phyloP scores from a whole-genome alignment of 2,329 filamentous ascomycete genomes.

The Teratosphaeriaceae sp. region DNA sequence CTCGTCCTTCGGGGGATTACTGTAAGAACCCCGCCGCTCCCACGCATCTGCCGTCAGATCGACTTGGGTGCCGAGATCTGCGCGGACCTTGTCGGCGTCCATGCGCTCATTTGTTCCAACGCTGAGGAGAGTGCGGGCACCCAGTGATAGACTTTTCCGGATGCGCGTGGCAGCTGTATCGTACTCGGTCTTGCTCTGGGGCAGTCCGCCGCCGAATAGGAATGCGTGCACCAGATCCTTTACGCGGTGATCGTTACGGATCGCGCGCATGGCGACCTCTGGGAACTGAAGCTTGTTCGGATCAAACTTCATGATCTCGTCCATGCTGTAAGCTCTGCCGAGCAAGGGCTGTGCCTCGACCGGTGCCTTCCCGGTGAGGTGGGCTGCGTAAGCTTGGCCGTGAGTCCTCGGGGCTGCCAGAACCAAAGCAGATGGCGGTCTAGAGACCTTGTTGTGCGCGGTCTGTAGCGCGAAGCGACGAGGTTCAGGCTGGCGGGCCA shows the following conservation, averaged over 20 bases:
- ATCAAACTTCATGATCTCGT: constrained; percentile 11
- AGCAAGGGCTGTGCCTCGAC: neutral
- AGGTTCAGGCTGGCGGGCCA: neutral
- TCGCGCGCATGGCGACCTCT: constrained; percentile 5
- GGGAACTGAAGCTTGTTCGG: constrained; percentile 10
- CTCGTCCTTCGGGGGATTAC: neutral
- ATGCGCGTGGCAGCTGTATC: constrained; percentile 3
- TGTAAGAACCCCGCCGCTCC: constrained; percentile 4
- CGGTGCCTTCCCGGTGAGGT: neutral
- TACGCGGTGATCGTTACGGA: constrained; percentile 2
- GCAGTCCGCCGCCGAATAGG: constrained; percentile 1
- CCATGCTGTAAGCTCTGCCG: constrained; percentile 4
- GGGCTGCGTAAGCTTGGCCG: neutral
- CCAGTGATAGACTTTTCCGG: constrained; percentile 7
- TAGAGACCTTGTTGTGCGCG: neutral
- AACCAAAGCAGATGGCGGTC: neutral
- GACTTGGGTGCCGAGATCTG: constrained; percentile 1
- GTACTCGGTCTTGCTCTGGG: constrained; percentile 1
- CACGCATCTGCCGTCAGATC: constrained; percentile 10
- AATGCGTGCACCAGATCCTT: neutral
- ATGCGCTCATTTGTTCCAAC: neutral
- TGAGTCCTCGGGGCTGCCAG: neutral
- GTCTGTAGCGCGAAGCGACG: neutral
- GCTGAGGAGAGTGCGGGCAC: neutral
- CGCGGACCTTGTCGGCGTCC: neutral